phyloP scores from a whole-genome alignment of 176 grass and related monocot genomes.

The Stipa capillata region DNA sequence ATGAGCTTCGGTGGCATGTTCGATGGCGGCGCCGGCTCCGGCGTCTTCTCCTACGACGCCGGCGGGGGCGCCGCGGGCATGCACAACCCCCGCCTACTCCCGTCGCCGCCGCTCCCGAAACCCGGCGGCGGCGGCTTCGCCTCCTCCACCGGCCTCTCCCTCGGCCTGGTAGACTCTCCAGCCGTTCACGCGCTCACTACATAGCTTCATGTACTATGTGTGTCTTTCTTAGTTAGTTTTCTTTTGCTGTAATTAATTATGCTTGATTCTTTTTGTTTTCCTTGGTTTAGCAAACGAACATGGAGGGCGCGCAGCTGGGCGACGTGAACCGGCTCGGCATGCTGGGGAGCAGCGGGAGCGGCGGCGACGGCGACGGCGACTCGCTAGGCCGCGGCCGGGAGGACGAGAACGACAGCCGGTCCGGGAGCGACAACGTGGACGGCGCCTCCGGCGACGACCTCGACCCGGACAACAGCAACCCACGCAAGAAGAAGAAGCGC shows the following conservation, averaged over 20 bases:
- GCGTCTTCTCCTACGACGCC: slow-evolving; percentile 54
- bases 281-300: slow-evolving; percentile 40
- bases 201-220: not conserved
- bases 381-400: slow-evolving; percentile 54
- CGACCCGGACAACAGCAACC: slow-evolving; percentile 64
- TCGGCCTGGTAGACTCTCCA: slow-evolving; percentile 57
- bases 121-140: slow-evolving; percentile 19
- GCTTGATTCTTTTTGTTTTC: not conserved
- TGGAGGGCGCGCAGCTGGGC: slow-evolving; percentile 50
- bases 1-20: slow-evolving; percentile 98
- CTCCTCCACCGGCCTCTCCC: slow-evolving; percentile 69
- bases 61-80: slow-evolving; percentile 4
- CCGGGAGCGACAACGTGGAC: slow-evolving; percentile 90
- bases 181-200: not conserved
- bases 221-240: not conserved
- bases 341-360: slow-evolving; percentile 30
- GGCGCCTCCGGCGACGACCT: slow-evolving; percentile 74
- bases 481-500: slow-evolving; percentile 82
- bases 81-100: slow-evolving; percentile 35
- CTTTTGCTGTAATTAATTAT: not conserved
- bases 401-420: slow-evolving; percentile 93
- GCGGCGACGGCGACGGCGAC: slow-evolving; percentile 47
- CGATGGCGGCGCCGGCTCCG: slow-evolving; percentile 56
- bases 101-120: slow-evolving; percentile 16
- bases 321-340: slow-evolving; percentile 18